A percentile compares a stretch with the other conserved stretches of the same genome.
phyloP scores from a whole-genome alignment of 768 basidiomycete species.

The Hygrocybe punicea region DNA sequence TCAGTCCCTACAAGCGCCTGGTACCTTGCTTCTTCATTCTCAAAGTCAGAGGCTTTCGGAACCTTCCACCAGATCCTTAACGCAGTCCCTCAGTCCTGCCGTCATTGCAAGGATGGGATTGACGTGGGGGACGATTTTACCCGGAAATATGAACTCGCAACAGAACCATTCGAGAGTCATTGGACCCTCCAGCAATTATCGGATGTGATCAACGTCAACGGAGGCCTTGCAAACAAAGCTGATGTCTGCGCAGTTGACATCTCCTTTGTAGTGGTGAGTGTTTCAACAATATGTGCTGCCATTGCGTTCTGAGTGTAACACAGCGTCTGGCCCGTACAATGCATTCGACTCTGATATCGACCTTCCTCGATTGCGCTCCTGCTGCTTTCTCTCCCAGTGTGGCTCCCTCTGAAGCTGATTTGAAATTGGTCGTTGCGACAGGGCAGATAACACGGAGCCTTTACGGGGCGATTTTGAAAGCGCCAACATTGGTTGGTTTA shows the following conservation, averaged over 20 bases:
- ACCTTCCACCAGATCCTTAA: conserved; percentile 38
- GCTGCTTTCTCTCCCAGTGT: conserved; percentile 68
- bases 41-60: conserved; percentile 46
- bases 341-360: conserved; percentile 75
- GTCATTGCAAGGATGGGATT: not conserved
- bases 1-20: conserved; percentile 45
- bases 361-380: conserved; percentile 86
- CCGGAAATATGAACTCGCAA: conserved; percentile 22
- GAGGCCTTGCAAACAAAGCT: conserved; percentile 1
- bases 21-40: conserved; percentile 65
- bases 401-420: conserved; percentile 56
- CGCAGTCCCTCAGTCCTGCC: conserved; percentile 3
- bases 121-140: conserved; percentile 33
- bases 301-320: not conserved
- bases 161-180: conserved; percentile 15
- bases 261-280: conserved; percentile 9
- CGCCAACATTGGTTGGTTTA: conserved; percentile 36
- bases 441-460: conserved; percentile 56
- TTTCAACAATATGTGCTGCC: not conserved
- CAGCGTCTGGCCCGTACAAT: conserved; percentile 71
- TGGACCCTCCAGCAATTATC: conserved; percentile 38
- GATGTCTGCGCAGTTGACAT: not conserved
- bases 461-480: conserved; percentile 55
- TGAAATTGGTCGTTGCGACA: conserved; percentile 56
- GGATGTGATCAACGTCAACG: conserved; percentile 13